A percentile compares a stretch with the other conserved stretches of the same genome.
phyloP scores from a whole-genome alignment of 2,329 filamentous ascomycete species.

The Aureobasidium mangrovei region DNA sequence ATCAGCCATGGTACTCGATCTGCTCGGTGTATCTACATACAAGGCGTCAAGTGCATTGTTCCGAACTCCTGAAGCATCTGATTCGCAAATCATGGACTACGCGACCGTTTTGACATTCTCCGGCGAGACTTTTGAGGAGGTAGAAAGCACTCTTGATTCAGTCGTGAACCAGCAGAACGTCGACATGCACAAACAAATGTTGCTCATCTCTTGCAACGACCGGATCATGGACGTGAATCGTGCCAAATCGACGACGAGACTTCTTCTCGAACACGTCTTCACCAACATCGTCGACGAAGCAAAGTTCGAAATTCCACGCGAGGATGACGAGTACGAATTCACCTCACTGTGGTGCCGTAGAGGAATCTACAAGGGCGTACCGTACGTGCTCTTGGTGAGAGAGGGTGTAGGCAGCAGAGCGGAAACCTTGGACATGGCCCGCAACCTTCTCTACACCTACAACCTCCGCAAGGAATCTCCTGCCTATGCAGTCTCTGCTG shows the following conservation, averaged over 20 bases:
- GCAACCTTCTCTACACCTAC: constrained; percentile 43
- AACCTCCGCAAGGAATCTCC: constrained; percentile 32
- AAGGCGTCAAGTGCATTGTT: constrained; percentile 27
- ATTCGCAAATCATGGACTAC: constrained; percentile 20
- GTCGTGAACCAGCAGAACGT: constrained; percentile 38
- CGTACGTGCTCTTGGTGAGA: constrained; percentile 42
- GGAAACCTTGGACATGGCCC: constrained; percentile 42
- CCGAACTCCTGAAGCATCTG: constrained; percentile 30
- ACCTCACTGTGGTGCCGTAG: constrained; percentile 29
- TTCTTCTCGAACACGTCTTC: constrained; percentile 41
- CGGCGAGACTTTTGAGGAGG: constrained; percentile 40
- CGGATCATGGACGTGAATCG: constrained; percentile 40
- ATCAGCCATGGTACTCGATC: constrained; percentile 39
- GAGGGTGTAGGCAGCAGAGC: constrained; percentile 43
- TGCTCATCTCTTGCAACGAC: constrained; percentile 43
- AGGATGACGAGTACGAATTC: constrained; percentile 23
- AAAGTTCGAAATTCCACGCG: constrained; percentile 3
- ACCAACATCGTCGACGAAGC: constrained; percentile 27
- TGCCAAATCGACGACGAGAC: constrained; percentile 41
- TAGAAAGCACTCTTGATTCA: constrained; percentile 39
- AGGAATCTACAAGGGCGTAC: constrained; percentile 39
- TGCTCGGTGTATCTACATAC: constrained; percentile 15
- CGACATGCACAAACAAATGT: constrained; percentile 33
- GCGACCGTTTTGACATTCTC: constrained; percentile 43
- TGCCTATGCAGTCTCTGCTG: neutral